A percentile compares a stretch with the other conserved stretches of the same genome.
These are phyloP conservation scores for Plasmodium gallinaceum DNA, from an alignment of 169 alveolate genomes.

Conservation along the genomic window DNA sequence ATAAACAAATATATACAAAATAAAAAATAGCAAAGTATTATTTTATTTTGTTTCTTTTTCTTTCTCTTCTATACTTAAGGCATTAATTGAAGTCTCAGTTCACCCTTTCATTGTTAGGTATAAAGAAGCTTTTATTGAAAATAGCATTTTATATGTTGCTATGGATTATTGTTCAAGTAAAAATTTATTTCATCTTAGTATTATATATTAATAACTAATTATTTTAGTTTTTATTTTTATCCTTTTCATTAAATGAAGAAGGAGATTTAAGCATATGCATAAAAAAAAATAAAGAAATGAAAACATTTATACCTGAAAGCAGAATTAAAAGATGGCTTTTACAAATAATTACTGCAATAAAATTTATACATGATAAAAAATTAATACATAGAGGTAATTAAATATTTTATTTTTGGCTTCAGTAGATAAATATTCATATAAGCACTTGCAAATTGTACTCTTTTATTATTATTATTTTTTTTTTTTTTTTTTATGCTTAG, in stretches of 20 bases:
- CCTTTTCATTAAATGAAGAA: conserved; percentile 24
- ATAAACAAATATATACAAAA: conserved; percentile 3
- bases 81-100: conserved; percentile 63
- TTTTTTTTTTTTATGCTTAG: neutral
- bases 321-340: conserved; percentile 73
- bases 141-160: conserved; percentile 41
- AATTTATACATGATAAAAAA: conserved; percentile 74
- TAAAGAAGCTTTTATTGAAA: conserved; percentile 74
- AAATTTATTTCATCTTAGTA: neutral
- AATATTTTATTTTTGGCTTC: no score
- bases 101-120: conserved; percentile 78
- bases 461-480: neutral
- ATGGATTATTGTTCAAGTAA: conserved; percentile 75
- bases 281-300: conserved; percentile 57
- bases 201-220: neutral
- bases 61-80: conserved; percentile 24
- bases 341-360: conserved; percentile 75
- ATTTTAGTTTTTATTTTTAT: conserved; percentile 10
- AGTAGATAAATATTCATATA: neutral
- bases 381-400: conserved; percentile 67
- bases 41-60: conserved; percentile 2
- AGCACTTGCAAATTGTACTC: neutral
- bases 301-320: conserved; percentile 52
- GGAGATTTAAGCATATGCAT: conserved; percentile 64
- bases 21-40: neutral